A percentile compares a stretch with the other conserved stretches of the same genome.
phyloP scores from a whole-genome alignment of 352 stramenopile species.

The Poterioochromonas sp. region DNA sequence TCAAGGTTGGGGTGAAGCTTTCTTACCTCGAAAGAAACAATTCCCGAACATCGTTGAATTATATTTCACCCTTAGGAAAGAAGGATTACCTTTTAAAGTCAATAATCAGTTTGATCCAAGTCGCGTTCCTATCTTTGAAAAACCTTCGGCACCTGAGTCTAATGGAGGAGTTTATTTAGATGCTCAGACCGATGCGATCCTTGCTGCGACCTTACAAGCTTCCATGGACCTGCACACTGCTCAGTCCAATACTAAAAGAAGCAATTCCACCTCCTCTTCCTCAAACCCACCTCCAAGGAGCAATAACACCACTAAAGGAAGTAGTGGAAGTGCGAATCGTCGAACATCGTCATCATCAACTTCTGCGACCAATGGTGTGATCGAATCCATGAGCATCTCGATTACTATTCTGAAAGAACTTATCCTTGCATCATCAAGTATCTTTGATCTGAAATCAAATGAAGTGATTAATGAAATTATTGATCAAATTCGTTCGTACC shows the following conservation, averaged over 20 bases:
- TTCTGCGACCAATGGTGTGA: neutral
- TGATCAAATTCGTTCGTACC: neutral
- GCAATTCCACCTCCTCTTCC: neutral
- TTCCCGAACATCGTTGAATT: conserved; percentile 4
- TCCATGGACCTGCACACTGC: neutral
- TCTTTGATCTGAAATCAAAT: neutral
- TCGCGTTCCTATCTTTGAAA: neutral
- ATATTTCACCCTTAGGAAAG: neutral
- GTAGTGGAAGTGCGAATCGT: neutral
- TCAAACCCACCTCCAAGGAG: neutral
- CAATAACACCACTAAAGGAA: neutral
- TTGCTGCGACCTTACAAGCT: neutral
- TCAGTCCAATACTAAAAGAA: neutral
- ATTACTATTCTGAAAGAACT: neutral
- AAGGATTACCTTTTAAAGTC: neutral
- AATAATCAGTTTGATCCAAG: neutral
- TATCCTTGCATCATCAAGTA: neutral
- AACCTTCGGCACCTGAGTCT: neutral
- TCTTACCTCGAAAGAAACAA: neutral
- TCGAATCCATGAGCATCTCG: neutral
- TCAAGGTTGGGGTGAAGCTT: conserved; percentile 22
- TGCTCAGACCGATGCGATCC: neutral
- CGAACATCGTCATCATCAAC: neutral
- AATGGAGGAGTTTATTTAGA: neutral
- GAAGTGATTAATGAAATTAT: neutral